phyloP scores from a whole-genome alignment of 768 basidiomycete species.

The Boletales sp. region DNA sequence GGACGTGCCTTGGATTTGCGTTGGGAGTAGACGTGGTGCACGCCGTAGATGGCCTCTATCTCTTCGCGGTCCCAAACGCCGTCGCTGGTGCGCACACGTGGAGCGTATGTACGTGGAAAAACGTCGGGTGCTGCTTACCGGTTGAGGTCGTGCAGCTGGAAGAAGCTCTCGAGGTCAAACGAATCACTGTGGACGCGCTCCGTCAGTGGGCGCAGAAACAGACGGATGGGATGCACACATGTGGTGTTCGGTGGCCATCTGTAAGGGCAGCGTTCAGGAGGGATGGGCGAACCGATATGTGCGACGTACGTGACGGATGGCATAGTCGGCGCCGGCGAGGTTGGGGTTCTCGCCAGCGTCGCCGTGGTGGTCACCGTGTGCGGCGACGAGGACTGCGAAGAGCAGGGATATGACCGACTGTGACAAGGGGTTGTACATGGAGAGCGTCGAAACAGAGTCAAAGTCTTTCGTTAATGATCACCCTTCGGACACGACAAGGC shows the following conservation, averaged over 20 bases:
- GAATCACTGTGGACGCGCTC: slow-evolving; percentile 53
- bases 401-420: slow-evolving; percentile 36
- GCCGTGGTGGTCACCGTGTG: slow-evolving; percentile 61
- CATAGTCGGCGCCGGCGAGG: slow-evolving; percentile 54
- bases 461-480: too few relatives aligned
- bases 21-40: slow-evolving; percentile 87
- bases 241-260: slow-evolving; percentile 91
- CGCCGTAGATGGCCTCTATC: slow-evolving; percentile 94
- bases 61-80: slow-evolving; percentile 82
- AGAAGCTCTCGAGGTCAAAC: slow-evolving; percentile 86
- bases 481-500: slow-evolving; percentile 2
- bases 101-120: neutral
- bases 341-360: slow-evolving; percentile 58
- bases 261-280: slow-evolving; percentile 17
- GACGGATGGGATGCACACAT: slow-evolving; percentile 46
- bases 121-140: slow-evolving; percentile 41
- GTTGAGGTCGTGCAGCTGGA: slow-evolving; percentile 92
- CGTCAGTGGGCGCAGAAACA: neutral
- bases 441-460: neutral
- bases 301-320: slow-evolving; percentile 80
- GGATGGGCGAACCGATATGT: slow-evolving; percentile 4
- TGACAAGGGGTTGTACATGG: slow-evolving; percentile 47
- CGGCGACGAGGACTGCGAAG: slow-evolving; percentile 31
- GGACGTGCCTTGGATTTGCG: slow-evolving; percentile 64
- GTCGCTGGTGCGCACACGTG: slow-evolving; percentile 45